Conservation (phyloP, 116 monocot species). For the Dioscorea cayenensis region DNA sequence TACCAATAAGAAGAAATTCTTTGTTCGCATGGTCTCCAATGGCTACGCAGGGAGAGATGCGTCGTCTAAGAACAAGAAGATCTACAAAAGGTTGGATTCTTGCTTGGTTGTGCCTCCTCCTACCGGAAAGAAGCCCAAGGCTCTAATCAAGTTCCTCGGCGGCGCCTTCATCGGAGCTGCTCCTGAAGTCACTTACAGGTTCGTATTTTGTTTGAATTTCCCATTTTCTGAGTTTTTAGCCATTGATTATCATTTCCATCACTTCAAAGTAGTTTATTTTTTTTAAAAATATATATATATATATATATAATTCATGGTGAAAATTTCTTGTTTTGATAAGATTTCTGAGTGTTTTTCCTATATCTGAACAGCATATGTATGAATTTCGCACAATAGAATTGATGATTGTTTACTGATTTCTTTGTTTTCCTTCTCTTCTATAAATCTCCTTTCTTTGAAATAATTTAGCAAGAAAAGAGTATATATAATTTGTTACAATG, state of each 20-base stretch:
- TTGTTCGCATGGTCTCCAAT: constrained; percentile 9
- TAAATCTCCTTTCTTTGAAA: too few relatives aligned
- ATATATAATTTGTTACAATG: too few relatives aligned
- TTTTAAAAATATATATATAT: too few relatives aligned
- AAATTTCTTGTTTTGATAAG: neutral
- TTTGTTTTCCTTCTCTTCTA: too few relatives aligned
- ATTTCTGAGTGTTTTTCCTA: neutral
- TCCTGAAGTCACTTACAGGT: constrained; percentile 88
- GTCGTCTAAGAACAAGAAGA: neutral
- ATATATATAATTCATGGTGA: neutral
- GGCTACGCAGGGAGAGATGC: constrained; percentile 4
- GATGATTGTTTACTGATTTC: too few relatives aligned
- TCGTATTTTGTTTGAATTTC: neutral
- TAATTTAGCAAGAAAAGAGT: too few relatives aligned
- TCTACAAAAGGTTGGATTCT: constrained; percentile 38
- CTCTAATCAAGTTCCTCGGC: constrained; percentile 77
- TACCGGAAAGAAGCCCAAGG: constrained; percentile 37
- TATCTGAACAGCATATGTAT: too few relatives aligned
- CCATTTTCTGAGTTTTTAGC: neutral
- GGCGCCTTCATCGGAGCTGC: constrained; percentile 87
- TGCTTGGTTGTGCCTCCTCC: constrained; percentile 80
- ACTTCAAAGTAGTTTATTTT: too few relatives aligned
- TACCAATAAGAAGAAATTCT: neutral
- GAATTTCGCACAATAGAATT: too few relatives aligned
- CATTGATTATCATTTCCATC: neutral